Evolutionary conservation across 2,329 filamentous ascomycete genomes (phyloP).

Genomic region (Phialophora chinensis): DNA sequence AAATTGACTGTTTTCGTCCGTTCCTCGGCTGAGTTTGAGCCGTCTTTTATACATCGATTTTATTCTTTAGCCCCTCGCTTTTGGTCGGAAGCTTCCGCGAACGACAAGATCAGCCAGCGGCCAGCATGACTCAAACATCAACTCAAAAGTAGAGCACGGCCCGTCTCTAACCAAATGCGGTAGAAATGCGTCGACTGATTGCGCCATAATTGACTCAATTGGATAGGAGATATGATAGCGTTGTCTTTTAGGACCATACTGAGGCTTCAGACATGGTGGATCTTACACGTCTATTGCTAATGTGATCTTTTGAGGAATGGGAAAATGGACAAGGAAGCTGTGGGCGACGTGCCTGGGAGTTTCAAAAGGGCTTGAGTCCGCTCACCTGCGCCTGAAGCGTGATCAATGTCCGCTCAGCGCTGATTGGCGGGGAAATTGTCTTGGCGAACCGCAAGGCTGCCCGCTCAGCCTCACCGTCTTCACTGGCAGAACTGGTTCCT

Average conservation of each 20-base stretch:
- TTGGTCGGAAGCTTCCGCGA: conserved; percentile 5
- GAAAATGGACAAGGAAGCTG: not conserved
- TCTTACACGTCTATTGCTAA: not conserved
- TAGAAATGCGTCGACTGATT: not conserved
- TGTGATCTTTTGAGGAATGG: not conserved
- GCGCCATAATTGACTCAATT: not conserved
- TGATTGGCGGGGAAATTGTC: not conserved
- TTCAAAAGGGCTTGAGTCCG: not conserved
- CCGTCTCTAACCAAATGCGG: not conserved
- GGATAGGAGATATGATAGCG: too few species aligned
- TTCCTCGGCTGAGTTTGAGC: not conserved
- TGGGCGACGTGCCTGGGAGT: not conserved
- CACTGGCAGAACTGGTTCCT: not conserved
- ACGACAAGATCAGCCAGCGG: not conserved
- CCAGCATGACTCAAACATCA: conserved; percentile 3
- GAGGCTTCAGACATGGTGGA: not conserved
- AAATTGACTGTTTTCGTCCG: not conserved
- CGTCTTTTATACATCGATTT: not conserved
- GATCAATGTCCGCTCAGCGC: not conserved
- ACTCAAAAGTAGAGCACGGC: not conserved
- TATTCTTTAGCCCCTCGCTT: too few species aligned
- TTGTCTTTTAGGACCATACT: not conserved
- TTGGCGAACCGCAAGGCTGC: conserved; percentile 6
- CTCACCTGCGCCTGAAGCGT: not conserved
- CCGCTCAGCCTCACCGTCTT: conserved; percentile 1